Conservation (phyloP, 441 rosid genomes). For the Isatis lusitanica region DNA sequence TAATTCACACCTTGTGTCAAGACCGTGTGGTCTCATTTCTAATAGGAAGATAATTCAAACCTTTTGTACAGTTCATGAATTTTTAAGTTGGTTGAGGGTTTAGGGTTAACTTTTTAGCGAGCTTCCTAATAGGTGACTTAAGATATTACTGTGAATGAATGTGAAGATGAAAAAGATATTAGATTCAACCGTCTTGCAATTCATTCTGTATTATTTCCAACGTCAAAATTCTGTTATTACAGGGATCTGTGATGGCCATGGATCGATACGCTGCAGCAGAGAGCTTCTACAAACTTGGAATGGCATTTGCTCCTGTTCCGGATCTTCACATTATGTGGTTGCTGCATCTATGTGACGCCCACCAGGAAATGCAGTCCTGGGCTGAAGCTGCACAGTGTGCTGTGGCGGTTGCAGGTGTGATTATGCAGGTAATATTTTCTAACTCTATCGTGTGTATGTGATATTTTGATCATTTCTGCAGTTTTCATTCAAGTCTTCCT, state of each 20-base stretch:
- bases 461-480: neutral
- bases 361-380: conserved; percentile 99
- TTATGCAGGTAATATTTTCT: conserved; percentile 80
- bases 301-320: conserved; percentile 99
- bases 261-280: conserved; percentile 99
- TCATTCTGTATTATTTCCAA: conserved; percentile 21
- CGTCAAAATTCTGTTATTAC: conserved; percentile 22
- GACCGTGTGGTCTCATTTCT: neutral
- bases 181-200: conserved; percentile 2
- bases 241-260: conserved; percentile 83
- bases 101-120: neutral
- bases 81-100: neutral
- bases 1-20: neutral
- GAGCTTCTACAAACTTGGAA: conserved; percentile 96
- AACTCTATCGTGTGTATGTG: conserved; percentile 7
- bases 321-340: conserved; percentile 99
- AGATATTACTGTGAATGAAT: neutral
- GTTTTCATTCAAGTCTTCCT: neutral
- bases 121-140: neutral
- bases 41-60: neutral
- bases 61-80: neutral
- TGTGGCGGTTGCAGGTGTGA: conserved; percentile 99
- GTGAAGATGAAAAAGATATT: neutral
- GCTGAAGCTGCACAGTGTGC: conserved; percentile 99
- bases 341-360: conserved; percentile 97